Percentiles rank a stretch among this genome's conserved stretches.
Evolutionary conservation across 768 basidiomycete species (phyloP).

Genomic region (Mycena olivaceomarginata): DNA sequence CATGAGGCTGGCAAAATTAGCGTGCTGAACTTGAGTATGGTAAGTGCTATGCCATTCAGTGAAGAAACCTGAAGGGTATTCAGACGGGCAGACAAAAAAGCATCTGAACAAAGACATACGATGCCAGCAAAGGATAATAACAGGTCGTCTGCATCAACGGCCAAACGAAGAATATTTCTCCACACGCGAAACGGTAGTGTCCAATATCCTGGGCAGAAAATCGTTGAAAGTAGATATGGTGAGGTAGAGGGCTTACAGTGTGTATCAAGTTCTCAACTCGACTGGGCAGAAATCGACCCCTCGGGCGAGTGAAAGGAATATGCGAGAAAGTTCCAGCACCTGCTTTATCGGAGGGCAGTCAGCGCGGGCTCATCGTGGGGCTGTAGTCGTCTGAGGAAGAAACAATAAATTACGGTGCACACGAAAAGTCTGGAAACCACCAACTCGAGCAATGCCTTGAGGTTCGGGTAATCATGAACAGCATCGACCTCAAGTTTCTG

Average conservation of each 20-base stretch:
- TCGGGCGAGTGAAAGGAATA: constrained; percentile 67
- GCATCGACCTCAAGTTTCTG: constrained; percentile 63
- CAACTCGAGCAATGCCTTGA: constrained; percentile 73
- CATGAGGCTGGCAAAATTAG: constrained; percentile 62
- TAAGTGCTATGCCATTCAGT: constrained; percentile 65
- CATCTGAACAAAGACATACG: constrained; percentile 49
- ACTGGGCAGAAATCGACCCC: constrained; percentile 75
- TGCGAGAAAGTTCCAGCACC: constrained; percentile 56
- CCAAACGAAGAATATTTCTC: constrained; percentile 70
- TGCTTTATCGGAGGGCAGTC: constrained; percentile 50
- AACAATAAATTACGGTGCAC: constrained; percentile 16
- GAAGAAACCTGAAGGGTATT: constrained; percentile 60
- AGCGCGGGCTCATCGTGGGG: constrained; percentile 60
- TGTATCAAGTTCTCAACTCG: constrained; percentile 67
- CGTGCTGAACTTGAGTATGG: constrained; percentile 62
- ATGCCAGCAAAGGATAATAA: constrained; percentile 69
- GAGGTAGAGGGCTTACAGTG: constrained; percentile 61
- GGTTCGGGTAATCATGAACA: constrained; percentile 55
- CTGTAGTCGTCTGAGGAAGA: constrained; percentile 60
- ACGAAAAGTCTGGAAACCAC: constrained; percentile 44
- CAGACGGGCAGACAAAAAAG: neutral
- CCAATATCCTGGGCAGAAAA: constrained; percentile 62
- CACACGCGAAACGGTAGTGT: constrained; percentile 63
- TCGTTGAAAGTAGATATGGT: neutral
- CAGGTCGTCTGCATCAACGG: constrained; percentile 70